A percentile compares a stretch with the other conserved stretches of the same genome.
Conservation (phyloP, 768 basidiomycete genomes). For the Neoboletus subvelutipes region DNA sequence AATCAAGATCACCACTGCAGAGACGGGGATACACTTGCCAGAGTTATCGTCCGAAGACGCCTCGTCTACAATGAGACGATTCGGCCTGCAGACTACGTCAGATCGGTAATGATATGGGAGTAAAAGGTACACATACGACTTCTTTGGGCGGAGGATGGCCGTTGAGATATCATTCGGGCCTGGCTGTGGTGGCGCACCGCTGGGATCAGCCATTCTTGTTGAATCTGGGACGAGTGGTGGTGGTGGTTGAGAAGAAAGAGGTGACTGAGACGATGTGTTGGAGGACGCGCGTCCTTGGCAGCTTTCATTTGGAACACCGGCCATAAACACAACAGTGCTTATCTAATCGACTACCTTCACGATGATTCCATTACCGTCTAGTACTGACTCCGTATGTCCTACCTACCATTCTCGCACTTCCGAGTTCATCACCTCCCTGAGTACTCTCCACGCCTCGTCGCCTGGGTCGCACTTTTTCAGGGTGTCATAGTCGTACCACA, state of each 20-base stretch:
- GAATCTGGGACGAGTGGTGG: constrained; percentile 7
- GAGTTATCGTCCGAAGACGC: constrained; percentile 94
- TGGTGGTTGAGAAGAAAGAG: neutral
- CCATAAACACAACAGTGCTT: constrained; percentile 11
- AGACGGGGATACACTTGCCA: constrained; percentile 51
- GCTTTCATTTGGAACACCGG: constrained; percentile 6
- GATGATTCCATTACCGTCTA: constrained; percentile 14
- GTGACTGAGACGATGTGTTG: neutral
- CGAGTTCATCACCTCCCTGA: constrained; percentile 22
- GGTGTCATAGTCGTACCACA: constrained; percentile 78
- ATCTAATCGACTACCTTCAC: constrained; percentile 16
- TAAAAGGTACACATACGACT: constrained; percentile 70
- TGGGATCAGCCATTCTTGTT: constrained; percentile 69
- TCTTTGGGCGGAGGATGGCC: constrained; percentile 95
- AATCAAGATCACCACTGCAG: constrained; percentile 14
- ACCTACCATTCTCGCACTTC: constrained; percentile 16
- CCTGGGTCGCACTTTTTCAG: constrained; percentile 66
- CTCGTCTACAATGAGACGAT: constrained; percentile 97
- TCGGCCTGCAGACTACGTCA: constrained; percentile 62
- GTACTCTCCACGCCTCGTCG: constrained; percentile 41
- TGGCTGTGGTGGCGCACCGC: constrained; percentile 80
- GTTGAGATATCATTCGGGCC: constrained; percentile 91
- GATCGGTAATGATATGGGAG: constrained; percentile 9
- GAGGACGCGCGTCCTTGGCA: constrained; percentile 33
- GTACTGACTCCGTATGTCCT: neutral